Percentiles rank a stretch among this genome's conserved stretches.
These are phyloP conservation scores for Beauveria sp. DNA, from an alignment of 2,329 filamentous ascomycete species.

Conservation along the genomic window DNA sequence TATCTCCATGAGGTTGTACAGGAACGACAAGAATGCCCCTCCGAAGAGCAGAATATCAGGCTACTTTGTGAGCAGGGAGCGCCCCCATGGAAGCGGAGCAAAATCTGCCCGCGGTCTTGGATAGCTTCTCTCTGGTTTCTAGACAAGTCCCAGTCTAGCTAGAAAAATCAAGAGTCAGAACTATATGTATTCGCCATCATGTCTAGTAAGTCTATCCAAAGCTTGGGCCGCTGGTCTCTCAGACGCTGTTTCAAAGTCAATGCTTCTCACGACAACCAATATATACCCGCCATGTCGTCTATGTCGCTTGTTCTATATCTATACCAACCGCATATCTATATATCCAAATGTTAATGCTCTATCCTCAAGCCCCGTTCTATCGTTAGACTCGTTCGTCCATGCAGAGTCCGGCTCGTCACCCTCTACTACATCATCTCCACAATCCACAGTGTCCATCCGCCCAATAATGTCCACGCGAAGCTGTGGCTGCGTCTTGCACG, in stretches of 20 bases:
- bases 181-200: neutral
- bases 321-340: neutral
- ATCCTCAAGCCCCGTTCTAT: neutral
- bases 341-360: neutral
- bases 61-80: too few species aligned
- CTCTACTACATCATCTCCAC: neutral
- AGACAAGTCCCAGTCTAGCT: neutral
- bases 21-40: too few species aligned
- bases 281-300: neutral
- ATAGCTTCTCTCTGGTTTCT: neutral
- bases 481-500: constrained; percentile 25
- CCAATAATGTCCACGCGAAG: constrained; percentile 28
- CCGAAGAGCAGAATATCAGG: too few species aligned
- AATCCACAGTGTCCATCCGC: constrained; percentile 15
- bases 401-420: neutral
- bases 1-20: too few species aligned
- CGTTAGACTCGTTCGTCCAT: neutral
- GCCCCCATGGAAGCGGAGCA: too few species aligned
- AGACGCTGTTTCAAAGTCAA: neutral
- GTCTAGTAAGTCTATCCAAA: neutral
- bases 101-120: too few species aligned
- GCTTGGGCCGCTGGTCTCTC: neutral
- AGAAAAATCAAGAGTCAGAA: neutral
- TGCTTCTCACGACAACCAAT: neutral
- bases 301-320: neutral